phyloP scores from a whole-genome alignment of 2,329 filamentous ascomycete species.

The Monilinia vaccinii-corymbosi region DNA sequence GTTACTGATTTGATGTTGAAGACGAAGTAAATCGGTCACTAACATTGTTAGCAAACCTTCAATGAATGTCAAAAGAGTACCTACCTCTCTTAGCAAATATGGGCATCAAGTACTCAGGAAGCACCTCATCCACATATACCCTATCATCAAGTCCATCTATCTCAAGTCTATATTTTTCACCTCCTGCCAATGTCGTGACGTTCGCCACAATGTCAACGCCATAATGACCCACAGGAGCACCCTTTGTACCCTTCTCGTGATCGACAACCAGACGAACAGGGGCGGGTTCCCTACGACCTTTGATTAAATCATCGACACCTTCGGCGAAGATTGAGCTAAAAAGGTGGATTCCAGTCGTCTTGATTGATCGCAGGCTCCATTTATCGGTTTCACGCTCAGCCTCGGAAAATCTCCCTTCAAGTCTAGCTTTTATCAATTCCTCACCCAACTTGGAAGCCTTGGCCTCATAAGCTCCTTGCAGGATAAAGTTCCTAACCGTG shows the following conservation, averaged over 20 bases:
- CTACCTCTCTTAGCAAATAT: conserved; percentile 66
- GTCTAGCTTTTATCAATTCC: conserved; percentile 75
- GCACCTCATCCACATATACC: conserved; percentile 65
- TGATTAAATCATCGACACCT: conserved; percentile 49
- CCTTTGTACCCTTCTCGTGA: conserved; percentile 55
- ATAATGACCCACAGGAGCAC: conserved; percentile 55
- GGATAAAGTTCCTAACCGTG: conserved; percentile 58
- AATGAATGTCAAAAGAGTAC: conserved; percentile 22
- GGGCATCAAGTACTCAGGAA: conserved; percentile 61
- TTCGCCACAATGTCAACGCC: conserved; percentile 65
- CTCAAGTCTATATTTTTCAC: conserved; percentile 47
- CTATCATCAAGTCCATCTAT: conserved; percentile 59
- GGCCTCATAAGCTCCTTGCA: conserved; percentile 69
- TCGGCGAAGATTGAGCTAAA: conserved; percentile 67
- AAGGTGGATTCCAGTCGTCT: conserved; percentile 49
- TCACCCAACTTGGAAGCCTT: conserved; percentile 71
- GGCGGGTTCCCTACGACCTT: conserved; percentile 58
- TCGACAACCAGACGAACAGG: conserved; percentile 67
- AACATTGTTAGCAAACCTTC: conserved; percentile 29
- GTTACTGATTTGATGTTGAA: conserved; percentile 61
- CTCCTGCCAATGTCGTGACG: conserved; percentile 41
- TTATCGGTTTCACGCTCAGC: conserved; percentile 69
- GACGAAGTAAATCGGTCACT: conserved; percentile 66
- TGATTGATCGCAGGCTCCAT: conserved; percentile 70
- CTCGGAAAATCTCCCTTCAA: conserved; percentile 79